phyloP scores from a whole-genome alignment of 2,329 filamentous ascomycete species.

The Penicillium sp. region DNA sequence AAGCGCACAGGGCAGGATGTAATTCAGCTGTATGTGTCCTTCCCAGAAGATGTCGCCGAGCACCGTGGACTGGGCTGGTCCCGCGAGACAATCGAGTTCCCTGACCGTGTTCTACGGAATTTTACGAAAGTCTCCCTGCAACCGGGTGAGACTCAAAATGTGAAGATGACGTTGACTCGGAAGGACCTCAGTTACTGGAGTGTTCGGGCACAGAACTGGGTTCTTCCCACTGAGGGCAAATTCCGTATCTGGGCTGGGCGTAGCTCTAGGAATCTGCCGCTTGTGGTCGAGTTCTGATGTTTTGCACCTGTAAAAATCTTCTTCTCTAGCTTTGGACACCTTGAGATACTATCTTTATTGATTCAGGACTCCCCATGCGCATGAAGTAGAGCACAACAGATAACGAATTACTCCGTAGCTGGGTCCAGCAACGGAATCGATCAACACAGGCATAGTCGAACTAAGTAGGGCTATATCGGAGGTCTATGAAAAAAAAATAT shows the following conservation, averaged over 20 bases:
- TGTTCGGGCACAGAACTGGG: slow-evolving; percentile 66
- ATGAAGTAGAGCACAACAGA: background rate
- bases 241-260: slow-evolving; percentile 38
- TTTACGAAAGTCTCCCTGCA: slow-evolving; percentile 67
- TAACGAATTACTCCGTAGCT: background rate
- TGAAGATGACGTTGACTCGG: slow-evolving; percentile 62
- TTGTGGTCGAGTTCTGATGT: slow-evolving; percentile 30
- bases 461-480: background rate
- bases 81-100: slow-evolving; percentile 59
- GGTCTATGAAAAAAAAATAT: too few species aligned
- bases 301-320: background rate
- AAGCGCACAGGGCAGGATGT: slow-evolving; percentile 50
- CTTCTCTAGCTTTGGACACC: background rate
- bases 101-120: slow-evolving; percentile 61
- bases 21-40: slow-evolving; percentile 65
- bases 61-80: slow-evolving; percentile 26
- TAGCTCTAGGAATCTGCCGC: slow-evolving; percentile 37
- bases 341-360: background rate
- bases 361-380: background rate
- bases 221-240: slow-evolving; percentile 50
- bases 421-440: background rate
- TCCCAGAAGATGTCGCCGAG: slow-evolving; percentile 48
- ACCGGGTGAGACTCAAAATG: slow-evolving; percentile 52
- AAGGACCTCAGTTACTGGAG: slow-evolving; percentile 75
- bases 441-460: background rate